phyloP scores from a whole-genome alignment of 192 early-diverging fungal species.

The Obelidium mucronatum region DNA sequence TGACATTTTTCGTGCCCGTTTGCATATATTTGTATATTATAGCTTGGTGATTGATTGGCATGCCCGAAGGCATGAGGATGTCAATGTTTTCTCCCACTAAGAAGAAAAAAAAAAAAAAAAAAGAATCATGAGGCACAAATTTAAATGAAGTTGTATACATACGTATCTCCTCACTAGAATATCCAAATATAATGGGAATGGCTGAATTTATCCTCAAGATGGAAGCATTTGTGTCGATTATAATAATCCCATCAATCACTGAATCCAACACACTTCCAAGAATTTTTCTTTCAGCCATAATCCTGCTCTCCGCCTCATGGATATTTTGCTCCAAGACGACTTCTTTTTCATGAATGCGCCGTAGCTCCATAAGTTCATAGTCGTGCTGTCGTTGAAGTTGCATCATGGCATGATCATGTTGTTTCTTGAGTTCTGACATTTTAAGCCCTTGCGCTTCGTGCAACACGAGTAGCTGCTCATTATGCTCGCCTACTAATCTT shows the following conservation, averaged over 20 bases:
- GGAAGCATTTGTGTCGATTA: conserved; percentile 35
- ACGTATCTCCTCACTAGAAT: conserved; percentile 40
- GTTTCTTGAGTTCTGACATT: not conserved
- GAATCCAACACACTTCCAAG: conserved; percentile 47
- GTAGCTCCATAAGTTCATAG: conserved; percentile 20
- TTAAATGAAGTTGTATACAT: no score
- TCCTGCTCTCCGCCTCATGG: conserved; percentile 45
- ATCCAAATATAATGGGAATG: conserved; percentile 46
- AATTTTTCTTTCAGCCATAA: conserved; percentile 42
- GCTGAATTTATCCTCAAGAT: conserved; percentile 47
- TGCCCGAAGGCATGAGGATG: conserved; percentile 34
- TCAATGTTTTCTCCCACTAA: conserved; percentile 46
- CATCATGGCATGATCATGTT: not conserved
- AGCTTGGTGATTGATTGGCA: conserved; percentile 28
- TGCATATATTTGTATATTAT: conserved; percentile 40
- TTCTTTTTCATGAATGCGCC: conserved; percentile 47
- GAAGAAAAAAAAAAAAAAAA: no score
- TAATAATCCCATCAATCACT: conserved; percentile 50
- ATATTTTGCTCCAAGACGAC: conserved; percentile 49
- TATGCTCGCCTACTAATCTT: not conserved
- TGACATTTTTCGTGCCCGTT: conserved; percentile 38
- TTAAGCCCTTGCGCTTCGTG: not conserved
- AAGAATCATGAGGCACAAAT: no score
- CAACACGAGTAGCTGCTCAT: not conserved
- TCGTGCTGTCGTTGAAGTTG: not conserved